These are phyloP conservation scores for Grosmannia huntii DNA, from an alignment of 2,329 filamentous ascomycete genomes.

Conservation along the genomic window DNA sequence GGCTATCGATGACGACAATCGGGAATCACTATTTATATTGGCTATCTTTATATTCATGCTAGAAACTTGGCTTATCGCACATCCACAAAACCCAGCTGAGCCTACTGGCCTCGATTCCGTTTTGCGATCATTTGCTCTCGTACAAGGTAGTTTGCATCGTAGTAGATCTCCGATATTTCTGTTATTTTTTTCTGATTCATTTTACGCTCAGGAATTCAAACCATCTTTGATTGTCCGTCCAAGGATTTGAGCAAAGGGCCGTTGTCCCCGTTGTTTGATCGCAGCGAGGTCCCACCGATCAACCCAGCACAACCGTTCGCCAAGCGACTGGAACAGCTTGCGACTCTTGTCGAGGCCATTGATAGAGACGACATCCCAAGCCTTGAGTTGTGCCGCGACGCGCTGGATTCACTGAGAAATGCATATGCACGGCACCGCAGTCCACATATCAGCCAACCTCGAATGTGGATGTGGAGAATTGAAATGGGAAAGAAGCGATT, in stretches of 20 bases:
- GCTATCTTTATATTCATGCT: conserved; percentile 1
- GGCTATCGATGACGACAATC: neutral
- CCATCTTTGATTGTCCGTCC: neutral
- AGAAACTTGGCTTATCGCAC: neutral
- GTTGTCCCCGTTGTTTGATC: neutral
- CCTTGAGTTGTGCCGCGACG: neutral
- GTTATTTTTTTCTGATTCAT: neutral
- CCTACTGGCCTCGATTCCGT: neutral
- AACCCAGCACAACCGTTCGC: neutral
- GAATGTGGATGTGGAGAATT: conserved; percentile 1
- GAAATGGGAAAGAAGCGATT: neutral
- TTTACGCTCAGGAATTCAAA: neutral
- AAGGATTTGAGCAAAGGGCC: neutral
- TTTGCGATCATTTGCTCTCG: neutral
- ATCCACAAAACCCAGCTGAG: neutral
- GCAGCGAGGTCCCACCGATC: neutral
- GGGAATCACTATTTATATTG: neutral
- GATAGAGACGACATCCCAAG: neutral
- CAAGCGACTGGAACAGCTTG: neutral
- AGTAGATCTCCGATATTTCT: neutral
- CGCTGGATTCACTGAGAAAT: neutral
- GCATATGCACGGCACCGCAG: conserved; percentile 1
- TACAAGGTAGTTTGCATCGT: neutral
- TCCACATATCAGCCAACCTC: neutral
- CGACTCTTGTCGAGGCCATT: neutral